Evolutionary conservation across 495 filamentous ascomycete species (phyloP).

Genomic region (Parachaetomium inaequale): DNA sequence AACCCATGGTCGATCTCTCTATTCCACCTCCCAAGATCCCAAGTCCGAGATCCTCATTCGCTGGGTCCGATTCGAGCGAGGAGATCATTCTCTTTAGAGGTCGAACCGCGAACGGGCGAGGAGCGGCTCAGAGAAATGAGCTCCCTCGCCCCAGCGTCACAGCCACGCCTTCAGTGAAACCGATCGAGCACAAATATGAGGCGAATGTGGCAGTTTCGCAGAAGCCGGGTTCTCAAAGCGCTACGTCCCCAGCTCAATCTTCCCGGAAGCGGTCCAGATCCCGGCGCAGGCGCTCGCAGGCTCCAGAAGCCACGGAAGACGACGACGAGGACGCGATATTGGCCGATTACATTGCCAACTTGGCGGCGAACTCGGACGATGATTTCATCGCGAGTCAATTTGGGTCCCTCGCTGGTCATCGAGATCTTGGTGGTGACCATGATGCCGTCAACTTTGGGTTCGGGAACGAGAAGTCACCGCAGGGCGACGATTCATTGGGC

Average conservation of each 20-base stretch:
- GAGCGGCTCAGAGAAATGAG: background rate
- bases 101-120: constrained; percentile 30
- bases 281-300: background rate
- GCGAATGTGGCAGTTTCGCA: background rate
- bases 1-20: constrained; percentile 2
- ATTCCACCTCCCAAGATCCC: constrained; percentile 12
- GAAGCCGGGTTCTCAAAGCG: background rate
- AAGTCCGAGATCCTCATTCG: constrained; percentile 32
- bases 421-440: constrained; percentile 49
- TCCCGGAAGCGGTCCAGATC: background rate
- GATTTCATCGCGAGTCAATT: constrained; percentile 26
- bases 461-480: constrained; percentile 9
- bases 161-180: background rate
- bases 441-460: constrained; percentile 26
- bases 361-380: constrained; percentile 44
- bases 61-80: constrained; percentile 55
- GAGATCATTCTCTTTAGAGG: constrained; percentile 67
- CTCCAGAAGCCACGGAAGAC: constrained; percentile 15
- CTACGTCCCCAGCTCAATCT: background rate
- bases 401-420: constrained; percentile 31
- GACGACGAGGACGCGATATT: constrained; percentile 57
- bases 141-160: background rate
- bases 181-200: background rate
- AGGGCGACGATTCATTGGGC: constrained; percentile 14
- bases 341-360: constrained; percentile 76